phyloP scores from a whole-genome alignment of 2,329 filamentous ascomycete genomes.

The Nakataea oryzae region DNA sequence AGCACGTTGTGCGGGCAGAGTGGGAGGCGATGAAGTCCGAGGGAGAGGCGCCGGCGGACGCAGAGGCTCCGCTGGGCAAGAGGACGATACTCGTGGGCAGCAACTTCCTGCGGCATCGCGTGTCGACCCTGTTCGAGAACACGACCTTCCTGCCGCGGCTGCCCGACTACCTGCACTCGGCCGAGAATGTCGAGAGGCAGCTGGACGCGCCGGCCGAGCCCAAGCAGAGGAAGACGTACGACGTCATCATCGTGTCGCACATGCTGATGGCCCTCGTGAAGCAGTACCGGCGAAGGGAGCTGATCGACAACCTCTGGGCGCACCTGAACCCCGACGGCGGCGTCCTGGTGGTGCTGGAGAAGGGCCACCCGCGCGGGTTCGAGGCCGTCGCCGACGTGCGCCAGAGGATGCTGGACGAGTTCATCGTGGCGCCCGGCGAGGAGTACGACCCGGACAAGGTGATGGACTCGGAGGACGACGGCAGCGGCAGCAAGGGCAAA shows the following conservation, averaged over 20 bases:
- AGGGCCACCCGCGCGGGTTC: constrained; percentile 83
- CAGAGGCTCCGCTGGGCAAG: constrained; percentile 48
- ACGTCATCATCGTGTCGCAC: constrained; percentile 85
- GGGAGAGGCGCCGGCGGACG: constrained; percentile 23
- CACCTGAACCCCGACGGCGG: constrained; percentile 77
- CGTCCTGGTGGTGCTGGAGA: constrained; percentile 79
- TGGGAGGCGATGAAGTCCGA: constrained; percentile 59
- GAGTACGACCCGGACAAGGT: not conserved
- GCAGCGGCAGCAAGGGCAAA: not conserved
- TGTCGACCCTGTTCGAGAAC: constrained; percentile 69
- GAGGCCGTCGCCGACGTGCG: constrained; percentile 83
- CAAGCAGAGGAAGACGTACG: constrained; percentile 65
- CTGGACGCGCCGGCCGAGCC: constrained; percentile 46
- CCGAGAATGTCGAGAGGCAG: constrained; percentile 45
- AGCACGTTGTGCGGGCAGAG: constrained; percentile 70
- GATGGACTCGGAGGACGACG: constrained; percentile 8
- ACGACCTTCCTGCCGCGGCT: constrained; percentile 87
- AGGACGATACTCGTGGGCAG: constrained; percentile 74
- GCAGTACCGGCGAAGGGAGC: constrained; percentile 64
- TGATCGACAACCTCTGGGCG: constrained; percentile 83
- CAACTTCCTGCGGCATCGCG: constrained; percentile 61
- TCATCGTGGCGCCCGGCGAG: constrained; percentile 53
- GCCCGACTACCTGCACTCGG: constrained; percentile 71
- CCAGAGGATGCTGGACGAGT: constrained; percentile 64
- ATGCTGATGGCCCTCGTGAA: constrained; percentile 67